phyloP scores from a whole-genome alignment of 2,329 filamentous ascomycete species.

The Leptographium procerum region DNA sequence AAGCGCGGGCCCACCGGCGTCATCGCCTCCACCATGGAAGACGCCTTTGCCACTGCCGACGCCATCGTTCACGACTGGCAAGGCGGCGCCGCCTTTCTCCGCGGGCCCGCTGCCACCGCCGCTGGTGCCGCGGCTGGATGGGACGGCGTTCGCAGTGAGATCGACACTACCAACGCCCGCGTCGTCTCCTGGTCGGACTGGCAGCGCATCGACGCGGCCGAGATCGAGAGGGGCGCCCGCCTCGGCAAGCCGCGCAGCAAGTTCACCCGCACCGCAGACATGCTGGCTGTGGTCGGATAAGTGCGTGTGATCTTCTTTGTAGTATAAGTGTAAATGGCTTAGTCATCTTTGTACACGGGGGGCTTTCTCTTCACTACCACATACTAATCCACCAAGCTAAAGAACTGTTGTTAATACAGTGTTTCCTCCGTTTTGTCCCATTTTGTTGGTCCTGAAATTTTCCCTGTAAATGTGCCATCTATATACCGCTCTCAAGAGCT shows the following conservation, averaged over 20 bases:
- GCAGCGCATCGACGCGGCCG: constrained; percentile 68
- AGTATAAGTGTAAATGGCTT: not conserved
- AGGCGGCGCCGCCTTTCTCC: constrained; percentile 28
- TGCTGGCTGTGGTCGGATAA: constrained; percentile 40
- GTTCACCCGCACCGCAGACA: constrained; percentile 44
- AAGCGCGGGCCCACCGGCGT: constrained; percentile 91
- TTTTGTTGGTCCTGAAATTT: no score
- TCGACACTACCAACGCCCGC: constrained; percentile 36
- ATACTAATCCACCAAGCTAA: no score
- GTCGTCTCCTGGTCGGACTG: constrained; percentile 77
- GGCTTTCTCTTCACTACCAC: no score
- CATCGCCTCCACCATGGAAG: constrained; percentile 90
- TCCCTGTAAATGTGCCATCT: no score
- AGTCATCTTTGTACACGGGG: not conserved
- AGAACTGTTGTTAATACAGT: not conserved
- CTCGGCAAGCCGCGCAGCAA: constrained; percentile 72
- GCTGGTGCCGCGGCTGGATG: constrained; percentile 44
- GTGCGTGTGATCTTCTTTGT: no score
- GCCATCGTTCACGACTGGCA: constrained; percentile 71
- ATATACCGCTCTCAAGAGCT: constrained; percentile 20
- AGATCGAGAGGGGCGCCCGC: constrained; percentile 52
- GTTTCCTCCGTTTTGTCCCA: not conserved
- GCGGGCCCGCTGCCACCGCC: not conserved
- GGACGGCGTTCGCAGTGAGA: constrained; percentile 58
- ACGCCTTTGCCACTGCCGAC: constrained; percentile 84